phyloP scores from a whole-genome alignment of 2,329 filamentous ascomycete species.

The Zasmidium angulare region DNA sequence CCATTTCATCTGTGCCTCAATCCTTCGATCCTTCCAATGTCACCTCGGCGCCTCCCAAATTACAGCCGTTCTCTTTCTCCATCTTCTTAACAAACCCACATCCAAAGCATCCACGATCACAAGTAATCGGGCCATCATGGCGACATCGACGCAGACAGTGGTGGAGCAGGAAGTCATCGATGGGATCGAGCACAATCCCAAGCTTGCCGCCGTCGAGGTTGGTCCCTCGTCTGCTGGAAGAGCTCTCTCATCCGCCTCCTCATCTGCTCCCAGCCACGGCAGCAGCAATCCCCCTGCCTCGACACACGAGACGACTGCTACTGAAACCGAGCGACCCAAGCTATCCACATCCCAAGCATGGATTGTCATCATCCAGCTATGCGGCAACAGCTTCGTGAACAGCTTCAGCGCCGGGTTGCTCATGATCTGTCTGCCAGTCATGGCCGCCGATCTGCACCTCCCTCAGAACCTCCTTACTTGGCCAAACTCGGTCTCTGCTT shows the following conservation, averaged over 20 bases:
- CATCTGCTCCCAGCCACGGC: background rate
- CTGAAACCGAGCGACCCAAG: background rate
- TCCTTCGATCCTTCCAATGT: background rate
- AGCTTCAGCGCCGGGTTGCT: slow-evolving; percentile 25
- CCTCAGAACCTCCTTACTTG: slow-evolving; percentile 22
- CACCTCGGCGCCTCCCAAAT: background rate
- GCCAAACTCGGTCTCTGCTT: slow-evolving; percentile 35
- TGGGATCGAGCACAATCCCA: background rate
- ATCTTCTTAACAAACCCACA: background rate
- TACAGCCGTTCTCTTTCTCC: background rate
- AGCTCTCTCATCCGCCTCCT: background rate
- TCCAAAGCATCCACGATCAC: background rate
- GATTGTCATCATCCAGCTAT: slow-evolving; percentile 22
- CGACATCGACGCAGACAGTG: background rate
- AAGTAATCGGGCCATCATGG: background rate
- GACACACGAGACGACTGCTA: background rate
- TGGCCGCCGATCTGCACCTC: slow-evolving; percentile 14
- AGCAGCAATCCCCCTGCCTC: background rate
- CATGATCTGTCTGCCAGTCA: slow-evolving; percentile 22
- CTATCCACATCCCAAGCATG: slow-evolving; percentile 18
- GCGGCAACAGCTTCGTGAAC: slow-evolving; percentile 22
- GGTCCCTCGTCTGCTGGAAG: background rate
- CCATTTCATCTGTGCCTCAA: background rate
- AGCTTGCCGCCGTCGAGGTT: background rate
- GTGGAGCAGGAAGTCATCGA: background rate